Percentiles rank a stretch among this genome's conserved stretches.
Conservation (phyloP, 371 early-diverging fungal genomes). For the Saksenaea oblongispora region DNA sequence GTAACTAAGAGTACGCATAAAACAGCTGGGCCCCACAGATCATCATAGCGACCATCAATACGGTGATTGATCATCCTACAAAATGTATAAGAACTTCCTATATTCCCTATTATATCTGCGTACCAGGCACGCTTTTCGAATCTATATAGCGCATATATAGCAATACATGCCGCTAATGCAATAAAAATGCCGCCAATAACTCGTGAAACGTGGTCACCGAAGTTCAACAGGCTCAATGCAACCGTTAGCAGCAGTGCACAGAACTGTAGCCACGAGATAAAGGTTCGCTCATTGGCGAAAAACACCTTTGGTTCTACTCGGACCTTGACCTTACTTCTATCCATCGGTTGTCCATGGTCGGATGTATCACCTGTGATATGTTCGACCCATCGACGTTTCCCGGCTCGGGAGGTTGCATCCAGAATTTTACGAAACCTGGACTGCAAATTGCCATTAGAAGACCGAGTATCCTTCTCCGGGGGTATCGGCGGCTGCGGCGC, state of each 20-base stretch:
- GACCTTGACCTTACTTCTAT: conserved; percentile 77
- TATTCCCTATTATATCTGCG: conserved; percentile 19
- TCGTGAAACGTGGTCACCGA: conserved; percentile 78
- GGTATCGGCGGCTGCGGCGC: neutral
- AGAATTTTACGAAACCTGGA: neutral
- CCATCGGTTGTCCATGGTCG: conserved; percentile 35
- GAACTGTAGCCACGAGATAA: conserved; percentile 90
- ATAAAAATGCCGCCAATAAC: conserved; percentile 82
- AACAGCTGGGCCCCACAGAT: conserved; percentile 68
- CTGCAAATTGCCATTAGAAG: neutral
- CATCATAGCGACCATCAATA: conserved; percentile 54
- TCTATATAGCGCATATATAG: conserved; percentile 83
- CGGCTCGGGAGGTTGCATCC: neutral
- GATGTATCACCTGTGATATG: conserved; percentile 9
- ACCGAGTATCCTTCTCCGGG: neutral
- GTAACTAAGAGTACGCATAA: conserved; percentile 78
- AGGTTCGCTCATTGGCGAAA: conserved; percentile 99
- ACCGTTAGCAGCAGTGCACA: conserved; percentile 74
- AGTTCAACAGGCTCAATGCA: conserved; percentile 82
- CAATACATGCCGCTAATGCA: conserved; percentile 49
- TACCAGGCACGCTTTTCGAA: conserved; percentile 84
- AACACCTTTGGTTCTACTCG: conserved; percentile 95
- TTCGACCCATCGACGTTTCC: neutral
- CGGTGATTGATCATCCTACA: conserved; percentile 57
- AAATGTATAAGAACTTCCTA: conserved; percentile 24